These are phyloP conservation scores for Austroboletus novae-zelandiae DNA, from an alignment of 1,284 basidiomycete genomes.

Conservation along the genomic window DNA sequence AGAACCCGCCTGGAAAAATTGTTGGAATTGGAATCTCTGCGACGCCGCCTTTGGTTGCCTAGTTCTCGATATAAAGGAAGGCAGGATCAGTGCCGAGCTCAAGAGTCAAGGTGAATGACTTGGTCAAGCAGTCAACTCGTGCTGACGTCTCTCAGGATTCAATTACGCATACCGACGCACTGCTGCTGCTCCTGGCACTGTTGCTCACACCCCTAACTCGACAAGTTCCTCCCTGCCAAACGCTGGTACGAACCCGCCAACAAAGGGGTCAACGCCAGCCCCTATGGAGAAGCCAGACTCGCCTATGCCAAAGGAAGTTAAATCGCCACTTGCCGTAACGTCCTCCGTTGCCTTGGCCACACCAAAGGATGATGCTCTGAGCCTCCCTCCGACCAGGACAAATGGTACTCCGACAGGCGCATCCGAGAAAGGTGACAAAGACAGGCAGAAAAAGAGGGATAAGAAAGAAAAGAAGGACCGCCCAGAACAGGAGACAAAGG, in stretches of 20 bases:
- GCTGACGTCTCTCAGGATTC: slow-evolving; percentile 61
- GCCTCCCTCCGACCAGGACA: slow-evolving; percentile 29
- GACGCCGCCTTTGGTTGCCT: slow-evolving; percentile 92
- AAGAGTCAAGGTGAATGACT: slow-evolving; percentile 77
- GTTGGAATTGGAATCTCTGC: slow-evolving; percentile 98
- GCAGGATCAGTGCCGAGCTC: slow-evolving; percentile 87
- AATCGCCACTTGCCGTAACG: slow-evolving; percentile 24
- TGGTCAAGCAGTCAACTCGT: neutral
- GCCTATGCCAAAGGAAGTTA: slow-evolving; percentile 34
- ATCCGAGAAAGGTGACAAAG: slow-evolving; percentile 46
- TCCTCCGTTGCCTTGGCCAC: slow-evolving; percentile 33
- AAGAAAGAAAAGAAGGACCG: slow-evolving; percentile 57
- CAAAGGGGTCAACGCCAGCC: slow-evolving; percentile 38
- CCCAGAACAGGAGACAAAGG: slow-evolving; percentile 32
- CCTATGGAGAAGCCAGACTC: slow-evolving; percentile 41
- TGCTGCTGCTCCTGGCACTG: slow-evolving; percentile 44
- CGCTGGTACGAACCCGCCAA: slow-evolving; percentile 30
- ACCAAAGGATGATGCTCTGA: slow-evolving; percentile 29
- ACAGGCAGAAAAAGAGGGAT: slow-evolving; percentile 54
- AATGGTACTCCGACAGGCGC: slow-evolving; percentile 41
- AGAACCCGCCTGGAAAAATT: slow-evolving; percentile 94
- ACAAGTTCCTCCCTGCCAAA: slow-evolving; percentile 37
- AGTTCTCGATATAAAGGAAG: slow-evolving; percentile 87
- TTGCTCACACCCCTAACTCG: slow-evolving; percentile 42
- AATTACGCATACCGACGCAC: slow-evolving; percentile 91